These are phyloP conservation scores for Mallotus nudiflorus DNA, from an alignment of 345 rosid species.

Conservation along the genomic window DNA sequence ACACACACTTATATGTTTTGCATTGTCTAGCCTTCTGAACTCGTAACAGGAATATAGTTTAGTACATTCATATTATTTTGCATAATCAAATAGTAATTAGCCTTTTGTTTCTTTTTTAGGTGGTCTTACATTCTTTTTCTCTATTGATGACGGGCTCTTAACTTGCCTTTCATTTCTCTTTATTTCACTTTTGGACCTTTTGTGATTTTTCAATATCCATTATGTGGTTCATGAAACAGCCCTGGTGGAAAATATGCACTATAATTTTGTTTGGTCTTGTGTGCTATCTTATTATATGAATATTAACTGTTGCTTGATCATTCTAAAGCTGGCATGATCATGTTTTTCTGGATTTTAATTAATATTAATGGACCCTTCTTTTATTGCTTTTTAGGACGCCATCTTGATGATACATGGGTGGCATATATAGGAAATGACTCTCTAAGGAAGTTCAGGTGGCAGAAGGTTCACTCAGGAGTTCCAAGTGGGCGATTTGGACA, in stretches of 20 bases:
- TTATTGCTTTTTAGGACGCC: conserved; percentile 56
- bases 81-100: neutral
- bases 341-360: neutral
- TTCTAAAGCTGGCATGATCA: no score
- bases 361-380: neutral
- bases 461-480: conserved; percentile 59
- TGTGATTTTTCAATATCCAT: neutral
- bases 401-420: conserved; percentile 96
- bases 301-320: neutral
- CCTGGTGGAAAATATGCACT: neutral
- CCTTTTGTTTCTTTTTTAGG: neutral
- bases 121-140: neutral
- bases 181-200: neutral
- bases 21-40: neutral
- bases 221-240: no score
- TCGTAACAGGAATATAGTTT: neutral
- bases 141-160: neutral
- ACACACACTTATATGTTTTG: neutral
- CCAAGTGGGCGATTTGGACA: conserved; percentile 98
- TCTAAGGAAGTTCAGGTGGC: conserved; percentile 53
- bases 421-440: conserved; percentile 58
- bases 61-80: neutral
- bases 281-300: neutral
- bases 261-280: neutral
- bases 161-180: neutral